These are phyloP conservation scores for Chamaecrista fasciculata DNA, from an alignment of 306 rosid genomes.

Conservation along the genomic window DNA sequence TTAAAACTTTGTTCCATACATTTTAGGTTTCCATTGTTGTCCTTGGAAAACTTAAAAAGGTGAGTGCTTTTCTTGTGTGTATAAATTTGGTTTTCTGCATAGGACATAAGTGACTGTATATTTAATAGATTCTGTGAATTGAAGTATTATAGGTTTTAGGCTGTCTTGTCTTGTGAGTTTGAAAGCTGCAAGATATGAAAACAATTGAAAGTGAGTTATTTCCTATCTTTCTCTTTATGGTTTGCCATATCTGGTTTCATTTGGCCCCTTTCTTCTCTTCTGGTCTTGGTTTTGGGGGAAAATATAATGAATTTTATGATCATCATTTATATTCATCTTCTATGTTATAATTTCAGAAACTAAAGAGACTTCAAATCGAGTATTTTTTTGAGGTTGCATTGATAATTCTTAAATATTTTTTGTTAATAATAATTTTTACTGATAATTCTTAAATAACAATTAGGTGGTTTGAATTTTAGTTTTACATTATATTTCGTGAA, in stretches of 20 bases:
- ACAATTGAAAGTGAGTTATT: constrained; percentile 11
- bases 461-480: too few species aligned
- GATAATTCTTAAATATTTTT: too few species aligned
- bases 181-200: constrained; percentile 10
- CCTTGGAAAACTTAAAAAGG: constrained; percentile 29
- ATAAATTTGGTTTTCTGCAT: constrained; percentile 41
- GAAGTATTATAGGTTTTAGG: constrained; percentile 27
- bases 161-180: constrained; percentile 28
- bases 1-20: constrained; percentile 37
- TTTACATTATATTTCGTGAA: too few species aligned
- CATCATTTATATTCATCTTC: too few species aligned
- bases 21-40: constrained; percentile 42
- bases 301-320: background rate
- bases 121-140: constrained; percentile 30
- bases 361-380: too few species aligned
- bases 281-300: too few species aligned
- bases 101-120: constrained; percentile 41
- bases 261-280: background rate
- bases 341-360: too few species aligned
- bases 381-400: too few species aligned
- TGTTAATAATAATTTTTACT: too few species aligned
- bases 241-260: background rate
- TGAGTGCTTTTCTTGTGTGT: constrained; percentile 39
- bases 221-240: background rate
- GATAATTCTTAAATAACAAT: too few species aligned